Evolutionary conservation across 768 basidiomycete species (phyloP), one percentile per base, ranked within the genome.

Genomic region (Trametes elegans): DNA sequence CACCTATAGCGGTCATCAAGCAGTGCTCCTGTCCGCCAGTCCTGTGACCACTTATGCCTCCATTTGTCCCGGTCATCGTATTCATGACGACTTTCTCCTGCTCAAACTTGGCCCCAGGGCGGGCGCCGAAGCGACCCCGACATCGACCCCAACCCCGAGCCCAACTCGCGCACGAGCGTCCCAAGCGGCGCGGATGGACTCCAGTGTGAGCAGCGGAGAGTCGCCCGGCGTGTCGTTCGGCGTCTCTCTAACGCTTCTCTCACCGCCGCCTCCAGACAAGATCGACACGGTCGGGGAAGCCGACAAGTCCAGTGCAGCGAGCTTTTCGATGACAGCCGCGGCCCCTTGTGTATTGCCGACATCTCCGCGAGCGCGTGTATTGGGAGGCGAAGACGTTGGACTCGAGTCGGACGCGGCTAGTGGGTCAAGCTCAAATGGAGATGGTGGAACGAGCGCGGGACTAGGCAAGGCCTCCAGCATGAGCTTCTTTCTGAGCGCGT

Each of bases 371-470:
- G 5, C 18, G 21, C 28, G 41, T 5, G 43, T 11, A 3, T 27
- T n/a, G 3, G 23, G 3, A 7, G 16, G 26, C 6, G 49, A 36
- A 11, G 49, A 26, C 8, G 38, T 28, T 18, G 38, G 38, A 19
- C 49, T 41, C 1, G 47, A 19, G 9, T 43, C 39, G 2, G 39
- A 10, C 6, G 38, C 27, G 42, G 18, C n/a, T 9, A 28, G 14
- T 7, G 65, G 62, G 39, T 67, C 53, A 5, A 68, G 62, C 38
- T 57, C 57, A 53, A 69, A 66, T 53, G 68, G 68, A 35, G 62
- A 63, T 2, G 68, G 66, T 28, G 68, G 68, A 6, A 46, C 40
- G 13, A 69, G 60, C 19, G 60, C 51, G 1, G 68, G 67, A 39
- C 64, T 63, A 7, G 68, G 67, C 8, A 69, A 49, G 21, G 67